Percentiles rank a stretch among this genome's conserved stretches.
Conservation (phyloP, 106 monocot species). For the Platanthera guangdongensis region DNA sequence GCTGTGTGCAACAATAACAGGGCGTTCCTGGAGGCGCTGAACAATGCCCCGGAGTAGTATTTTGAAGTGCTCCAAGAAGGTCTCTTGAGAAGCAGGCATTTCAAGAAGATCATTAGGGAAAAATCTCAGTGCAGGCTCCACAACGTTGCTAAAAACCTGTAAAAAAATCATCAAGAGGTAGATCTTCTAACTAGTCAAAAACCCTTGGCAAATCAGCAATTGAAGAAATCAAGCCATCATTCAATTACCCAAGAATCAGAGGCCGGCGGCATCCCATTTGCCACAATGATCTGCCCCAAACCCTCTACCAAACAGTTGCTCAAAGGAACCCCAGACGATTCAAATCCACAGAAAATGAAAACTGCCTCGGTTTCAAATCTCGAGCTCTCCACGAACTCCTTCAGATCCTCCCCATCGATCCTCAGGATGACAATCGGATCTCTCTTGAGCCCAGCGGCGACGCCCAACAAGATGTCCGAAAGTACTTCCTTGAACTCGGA, state of each 20-base stretch:
- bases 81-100: conserved; percentile 44
- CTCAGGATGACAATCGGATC: conserved; percentile 85
- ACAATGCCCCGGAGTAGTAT: conserved; percentile 32
- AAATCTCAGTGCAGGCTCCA: conserved; percentile 49
- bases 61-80: conserved; percentile 62
- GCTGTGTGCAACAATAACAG: conserved; percentile 87
- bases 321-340: conserved; percentile 31
- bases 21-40: conserved; percentile 47
- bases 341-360: conserved; percentile 45
- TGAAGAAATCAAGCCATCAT: not conserved
- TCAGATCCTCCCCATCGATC: conserved; percentile 80
- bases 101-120: conserved; percentile 30
- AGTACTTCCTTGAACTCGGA: conserved; percentile 76
- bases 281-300: conserved; percentile 49
- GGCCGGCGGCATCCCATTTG: conserved; percentile 85
- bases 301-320: conserved; percentile 34
- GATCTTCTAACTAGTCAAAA: not conserved
- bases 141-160: conserved; percentile 56
- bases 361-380: conserved; percentile 52
- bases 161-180: not conserved
- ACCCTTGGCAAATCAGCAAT: not conserved
- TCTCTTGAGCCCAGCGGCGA: conserved; percentile 93
- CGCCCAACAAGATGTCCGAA: conserved; percentile 71
- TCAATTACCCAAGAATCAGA: conserved; percentile 75
- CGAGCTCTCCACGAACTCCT: conserved; percentile 53